Conservation (phyloP, 2,329 filamentous ascomycete genomes). For the Alternaria novae-zelandiae region DNA sequence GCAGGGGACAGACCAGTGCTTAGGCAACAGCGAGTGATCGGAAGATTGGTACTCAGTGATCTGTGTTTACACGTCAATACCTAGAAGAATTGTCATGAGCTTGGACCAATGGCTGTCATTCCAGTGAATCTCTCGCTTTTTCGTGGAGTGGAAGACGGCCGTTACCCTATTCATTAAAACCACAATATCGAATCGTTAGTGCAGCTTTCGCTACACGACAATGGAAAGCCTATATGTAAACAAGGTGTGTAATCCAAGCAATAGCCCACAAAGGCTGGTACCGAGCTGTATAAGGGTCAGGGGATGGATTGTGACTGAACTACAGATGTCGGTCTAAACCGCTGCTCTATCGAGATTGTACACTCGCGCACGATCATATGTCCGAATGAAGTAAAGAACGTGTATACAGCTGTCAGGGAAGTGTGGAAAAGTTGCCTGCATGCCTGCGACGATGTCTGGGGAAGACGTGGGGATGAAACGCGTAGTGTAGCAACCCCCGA, state of each 20-base stretch:
- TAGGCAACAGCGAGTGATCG: neutral
- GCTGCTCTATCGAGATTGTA: neutral
- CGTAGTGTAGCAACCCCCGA: conserved; percentile 20
- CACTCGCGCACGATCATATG: neutral
- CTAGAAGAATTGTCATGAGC: neutral
- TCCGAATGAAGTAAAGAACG: neutral
- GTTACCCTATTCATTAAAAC: neutral
- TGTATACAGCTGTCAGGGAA: neutral
- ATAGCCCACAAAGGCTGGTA: neutral
- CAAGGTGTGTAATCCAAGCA: neutral
- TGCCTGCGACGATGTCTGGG: neutral
- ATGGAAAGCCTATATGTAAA: neutral
- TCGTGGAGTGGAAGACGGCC: neutral
- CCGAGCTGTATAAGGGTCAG: neutral
- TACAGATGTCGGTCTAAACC: neutral
- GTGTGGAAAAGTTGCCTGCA: neutral
- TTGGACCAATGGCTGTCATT: neutral
- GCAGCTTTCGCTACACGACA: neutral
- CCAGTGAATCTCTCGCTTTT: neutral
- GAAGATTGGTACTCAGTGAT: neutral
- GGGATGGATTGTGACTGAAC: neutral
- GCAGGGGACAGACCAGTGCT: neutral
- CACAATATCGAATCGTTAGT: neutral
- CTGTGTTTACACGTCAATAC: neutral
- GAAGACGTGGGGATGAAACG: conserved; percentile 25